Conservation (phyloP, 345 rosid genomes). For the Erodium maritimum region DNA sequence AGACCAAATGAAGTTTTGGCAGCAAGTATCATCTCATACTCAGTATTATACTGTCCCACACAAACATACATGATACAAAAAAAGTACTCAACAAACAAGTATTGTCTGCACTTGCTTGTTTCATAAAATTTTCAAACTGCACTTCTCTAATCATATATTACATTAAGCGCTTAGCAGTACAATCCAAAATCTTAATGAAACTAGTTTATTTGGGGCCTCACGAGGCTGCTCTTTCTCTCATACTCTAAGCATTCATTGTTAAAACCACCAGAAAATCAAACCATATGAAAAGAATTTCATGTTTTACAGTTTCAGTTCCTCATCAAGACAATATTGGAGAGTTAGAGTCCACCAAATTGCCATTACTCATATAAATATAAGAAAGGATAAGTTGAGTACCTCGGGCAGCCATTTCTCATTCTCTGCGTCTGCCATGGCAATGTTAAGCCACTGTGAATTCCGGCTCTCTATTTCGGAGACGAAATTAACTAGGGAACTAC, state of each 20-base stretch:
- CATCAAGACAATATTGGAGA: neutral
- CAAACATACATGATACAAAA: no score
- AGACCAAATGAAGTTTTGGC: no score
- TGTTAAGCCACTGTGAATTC: slow-evolving; percentile 63
- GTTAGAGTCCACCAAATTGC: neutral
- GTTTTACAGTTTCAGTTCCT: neutral
- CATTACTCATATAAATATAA: neutral
- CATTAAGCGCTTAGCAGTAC: no score
- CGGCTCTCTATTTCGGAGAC: slow-evolving; percentile 59
- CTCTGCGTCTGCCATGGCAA: slow-evolving; percentile 92
- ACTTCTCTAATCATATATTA: no score
- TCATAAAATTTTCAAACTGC: no score
- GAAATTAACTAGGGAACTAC: slow-evolving; percentile 60
- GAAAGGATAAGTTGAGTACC: slow-evolving; percentile 23
- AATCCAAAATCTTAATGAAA: no score
- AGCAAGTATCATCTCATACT: no score
- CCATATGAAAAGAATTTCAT: neutral
- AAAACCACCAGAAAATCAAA: neutral
- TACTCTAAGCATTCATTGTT: no score
- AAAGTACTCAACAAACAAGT: neutral
- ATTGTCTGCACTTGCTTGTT: neutral
- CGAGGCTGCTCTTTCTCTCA: no score
- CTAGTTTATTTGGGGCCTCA: no score
- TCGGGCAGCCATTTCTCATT: slow-evolving; percentile 91
- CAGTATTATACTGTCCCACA: neutral